Evolutionary conservation across 2,329 filamentous ascomycete genomes (phyloP).

Genomic region (Meredithiella fracta): DNA sequence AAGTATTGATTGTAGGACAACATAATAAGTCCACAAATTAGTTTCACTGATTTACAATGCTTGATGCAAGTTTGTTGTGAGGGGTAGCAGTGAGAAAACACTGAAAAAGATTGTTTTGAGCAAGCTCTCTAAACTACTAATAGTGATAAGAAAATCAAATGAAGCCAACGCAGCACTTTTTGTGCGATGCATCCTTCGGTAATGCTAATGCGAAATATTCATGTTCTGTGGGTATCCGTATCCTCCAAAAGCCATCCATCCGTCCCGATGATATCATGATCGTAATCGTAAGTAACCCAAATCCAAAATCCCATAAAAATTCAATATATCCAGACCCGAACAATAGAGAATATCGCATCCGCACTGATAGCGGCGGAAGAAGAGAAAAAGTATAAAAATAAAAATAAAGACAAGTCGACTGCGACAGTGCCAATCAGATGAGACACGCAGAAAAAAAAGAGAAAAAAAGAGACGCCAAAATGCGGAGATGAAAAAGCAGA

Average conservation of each 20-base stretch:
- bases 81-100: not conserved
- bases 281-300: slow-evolving; percentile 14
- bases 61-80: not conserved
- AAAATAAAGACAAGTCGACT: not conserved
- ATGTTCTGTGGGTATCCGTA: slow-evolving; percentile 14
- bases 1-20: not conserved
- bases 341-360: slow-evolving; percentile 14
- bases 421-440: not conserved
- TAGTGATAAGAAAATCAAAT: slow-evolving; percentile 1
- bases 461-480: not conserved
- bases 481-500: slow-evolving; percentile 1
- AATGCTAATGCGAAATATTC: slow-evolving; percentile 11
- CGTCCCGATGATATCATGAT: slow-evolving; percentile 12
- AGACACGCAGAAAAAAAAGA: not conserved
- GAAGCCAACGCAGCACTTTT: not conserved
- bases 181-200: slow-evolving; percentile 2
- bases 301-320: slow-evolving; percentile 1
- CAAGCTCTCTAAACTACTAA: not conserved
- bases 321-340: slow-evolving; percentile 13
- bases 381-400: slow-evolving; percentile 8
- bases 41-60: not conserved
- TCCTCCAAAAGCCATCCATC: slow-evolving; percentile 7
- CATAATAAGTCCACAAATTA: not conserved
- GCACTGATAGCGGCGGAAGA: slow-evolving; percentile 13
- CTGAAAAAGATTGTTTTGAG: not conserved